phyloP scores from a whole-genome alignment of 2,329 filamentous ascomycete species.

The Annulohypoxylon truncatum region DNA sequence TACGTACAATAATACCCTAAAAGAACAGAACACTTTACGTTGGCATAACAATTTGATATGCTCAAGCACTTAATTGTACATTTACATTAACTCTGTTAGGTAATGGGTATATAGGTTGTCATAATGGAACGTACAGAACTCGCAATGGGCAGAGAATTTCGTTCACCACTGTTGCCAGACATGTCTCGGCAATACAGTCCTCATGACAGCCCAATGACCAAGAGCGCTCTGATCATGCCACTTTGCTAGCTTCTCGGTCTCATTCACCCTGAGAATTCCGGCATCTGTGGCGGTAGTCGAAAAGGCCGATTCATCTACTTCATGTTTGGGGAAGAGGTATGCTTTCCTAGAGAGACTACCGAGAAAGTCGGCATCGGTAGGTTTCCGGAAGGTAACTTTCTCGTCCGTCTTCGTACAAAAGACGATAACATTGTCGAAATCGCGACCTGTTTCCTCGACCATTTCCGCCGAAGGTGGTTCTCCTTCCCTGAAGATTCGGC shows the following conservation, averaged over 20 bases:
- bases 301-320: constrained; percentile 69
- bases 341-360: constrained; percentile 75
- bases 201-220: constrained; percentile 94
- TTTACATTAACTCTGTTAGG: not conserved
- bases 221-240: constrained; percentile 82
- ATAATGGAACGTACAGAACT: constrained; percentile 17
- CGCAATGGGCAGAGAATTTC: not conserved
- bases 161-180: constrained; percentile 90
- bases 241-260: constrained; percentile 73
- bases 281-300: constrained; percentile 57
- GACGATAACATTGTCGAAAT: constrained; percentile 96
- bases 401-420: constrained; percentile 79
- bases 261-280: constrained; percentile 69
- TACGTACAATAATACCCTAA: too few relatives aligned
- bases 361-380: constrained; percentile 74
- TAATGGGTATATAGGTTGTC: not conserved
- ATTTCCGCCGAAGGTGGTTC: constrained; percentile 62
- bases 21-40: too few relatives aligned
- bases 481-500: constrained; percentile 88
- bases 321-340: constrained; percentile 78
- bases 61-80: not conserved
- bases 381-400: constrained; percentile 72
- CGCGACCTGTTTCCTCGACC: constrained; percentile 62
- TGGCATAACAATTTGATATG: not conserved
- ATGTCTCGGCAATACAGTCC: constrained; percentile 77